Evolutionary conservation across 768 basidiomycete genomes (phyloP).

Genomic region (Rossbeevera mucosa): DNA sequence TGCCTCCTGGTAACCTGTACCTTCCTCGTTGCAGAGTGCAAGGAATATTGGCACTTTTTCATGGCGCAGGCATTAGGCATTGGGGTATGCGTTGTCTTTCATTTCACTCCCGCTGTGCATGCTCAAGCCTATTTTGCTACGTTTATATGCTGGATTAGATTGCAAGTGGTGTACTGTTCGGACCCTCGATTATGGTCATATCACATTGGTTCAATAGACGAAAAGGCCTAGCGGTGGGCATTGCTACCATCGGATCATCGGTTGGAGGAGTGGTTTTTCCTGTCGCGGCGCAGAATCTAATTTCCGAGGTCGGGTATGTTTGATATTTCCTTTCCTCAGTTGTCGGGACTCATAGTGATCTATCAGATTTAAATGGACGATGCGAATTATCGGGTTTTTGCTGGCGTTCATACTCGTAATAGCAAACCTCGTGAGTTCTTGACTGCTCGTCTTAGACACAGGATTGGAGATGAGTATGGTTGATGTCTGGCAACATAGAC

Average conservation of each 20-base stretch:
- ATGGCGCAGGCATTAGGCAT: constrained; percentile 67
- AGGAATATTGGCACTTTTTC: constrained; percentile 71
- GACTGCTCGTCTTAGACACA: too few species aligned
- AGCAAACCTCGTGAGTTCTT: constrained; percentile 50
- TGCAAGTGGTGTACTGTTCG: constrained; percentile 56
- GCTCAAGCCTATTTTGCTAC: not conserved
- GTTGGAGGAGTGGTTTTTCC: constrained; percentile 68
- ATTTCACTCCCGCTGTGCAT: too few species aligned
- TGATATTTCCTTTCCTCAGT: not conserved
- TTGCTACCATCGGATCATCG: constrained; percentile 61
- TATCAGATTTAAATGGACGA: constrained; percentile 71
- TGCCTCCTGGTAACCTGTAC: constrained; percentile 49
- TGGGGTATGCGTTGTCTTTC: constrained; percentile 41
- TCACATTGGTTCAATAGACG: constrained; percentile 71
- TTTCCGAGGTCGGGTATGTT: constrained; percentile 51
- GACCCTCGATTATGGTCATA: constrained; percentile 53
- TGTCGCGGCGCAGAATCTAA: constrained; percentile 51
- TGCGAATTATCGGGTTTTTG: constrained; percentile 66
- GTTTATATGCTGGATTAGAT: constrained; percentile 11
- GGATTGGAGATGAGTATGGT: not conserved
- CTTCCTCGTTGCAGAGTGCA: constrained; percentile 69
- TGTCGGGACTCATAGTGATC: not conserved
- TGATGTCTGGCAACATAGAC: constrained; percentile 11
- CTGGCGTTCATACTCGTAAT: constrained; percentile 47
- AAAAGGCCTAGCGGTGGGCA: constrained; percentile 54